These are phyloP conservation scores for Colletotrichum cuscutae DNA, from an alignment of 2,329 filamentous ascomycete genomes.

Conservation along the genomic window DNA sequence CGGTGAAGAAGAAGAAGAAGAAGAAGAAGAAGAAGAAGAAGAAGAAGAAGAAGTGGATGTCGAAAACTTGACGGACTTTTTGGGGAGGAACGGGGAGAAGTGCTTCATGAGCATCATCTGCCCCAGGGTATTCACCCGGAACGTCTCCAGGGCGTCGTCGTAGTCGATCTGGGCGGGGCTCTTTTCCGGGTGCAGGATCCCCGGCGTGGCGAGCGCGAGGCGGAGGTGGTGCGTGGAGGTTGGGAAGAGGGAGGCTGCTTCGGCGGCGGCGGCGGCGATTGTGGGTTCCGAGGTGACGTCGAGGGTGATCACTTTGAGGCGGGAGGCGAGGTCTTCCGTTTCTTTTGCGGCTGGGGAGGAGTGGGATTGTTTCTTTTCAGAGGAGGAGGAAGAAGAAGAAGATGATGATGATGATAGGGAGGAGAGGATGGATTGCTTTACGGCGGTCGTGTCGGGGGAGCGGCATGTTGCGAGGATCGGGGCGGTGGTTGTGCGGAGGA, in stretches of 20 bases:
- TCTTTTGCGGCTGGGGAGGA: slow-evolving; percentile 14
- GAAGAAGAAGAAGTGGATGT: background rate
- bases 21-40: background rate
- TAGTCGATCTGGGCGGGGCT: slow-evolving; percentile 73
- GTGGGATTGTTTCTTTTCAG: background rate
- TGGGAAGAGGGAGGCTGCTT: slow-evolving; percentile 64
- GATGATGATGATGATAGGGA: slow-evolving; percentile 36
- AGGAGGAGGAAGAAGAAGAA: too few relatives aligned
- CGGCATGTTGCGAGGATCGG: slow-evolving; percentile 61
- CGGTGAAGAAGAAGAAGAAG: background rate
- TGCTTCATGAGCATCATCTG: slow-evolving; percentile 82
- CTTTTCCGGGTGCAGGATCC: slow-evolving; percentile 79
- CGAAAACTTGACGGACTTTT: slow-evolving; percentile 56
- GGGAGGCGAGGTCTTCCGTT: slow-evolving; percentile 39
- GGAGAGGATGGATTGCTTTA: slow-evolving; percentile 48
- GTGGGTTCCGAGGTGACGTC: slow-evolving; percentile 70
- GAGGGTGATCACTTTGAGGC: slow-evolving; percentile 52
- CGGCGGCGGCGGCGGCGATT: slow-evolving; percentile 65
- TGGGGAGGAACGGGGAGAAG: slow-evolving; percentile 75
- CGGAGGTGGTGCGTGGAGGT: slow-evolving; percentile 67
- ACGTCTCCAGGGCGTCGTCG: slow-evolving; percentile 71
- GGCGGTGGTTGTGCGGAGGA: slow-evolving; percentile 57
- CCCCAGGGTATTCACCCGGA: slow-evolving; percentile 78
- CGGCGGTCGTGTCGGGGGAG: slow-evolving; percentile 43
- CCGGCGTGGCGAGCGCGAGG: slow-evolving; percentile 76